Evolutionary conservation across 2,329 filamentous ascomycete genomes (phyloP).

Genomic region (Moelleriella libera): DNA sequence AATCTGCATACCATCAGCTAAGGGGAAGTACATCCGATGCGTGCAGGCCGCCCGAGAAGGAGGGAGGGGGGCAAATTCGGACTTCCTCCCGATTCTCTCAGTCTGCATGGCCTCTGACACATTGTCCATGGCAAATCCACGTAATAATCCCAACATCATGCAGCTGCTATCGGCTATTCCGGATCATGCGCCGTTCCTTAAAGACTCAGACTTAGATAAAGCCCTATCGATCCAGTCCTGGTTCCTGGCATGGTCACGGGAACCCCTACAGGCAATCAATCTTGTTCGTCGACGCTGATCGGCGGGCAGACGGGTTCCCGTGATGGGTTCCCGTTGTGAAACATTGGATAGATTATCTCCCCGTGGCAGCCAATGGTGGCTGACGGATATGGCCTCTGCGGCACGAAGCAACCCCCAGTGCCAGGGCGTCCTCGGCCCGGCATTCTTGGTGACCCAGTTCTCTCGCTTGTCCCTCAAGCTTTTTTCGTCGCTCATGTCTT

Average conservation of each 20-base stretch:
- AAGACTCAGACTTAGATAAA: not conserved
- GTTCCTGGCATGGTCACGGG: not conserved
- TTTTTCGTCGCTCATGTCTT: too few relatives aligned
- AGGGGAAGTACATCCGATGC: too few relatives aligned
- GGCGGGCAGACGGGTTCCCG: too few relatives aligned
- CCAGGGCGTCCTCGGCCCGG: not conserved
- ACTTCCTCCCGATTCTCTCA: too few relatives aligned
- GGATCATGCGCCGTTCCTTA: not conserved
- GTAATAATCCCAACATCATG: not conserved
- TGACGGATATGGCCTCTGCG: not conserved
- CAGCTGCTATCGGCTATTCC: not conserved
- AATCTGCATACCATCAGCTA: too few relatives aligned
- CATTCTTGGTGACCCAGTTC: not conserved
- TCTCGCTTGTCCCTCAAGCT: too few relatives aligned
- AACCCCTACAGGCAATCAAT: not conserved
- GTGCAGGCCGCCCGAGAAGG: too few relatives aligned
- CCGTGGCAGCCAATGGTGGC: not conserved
- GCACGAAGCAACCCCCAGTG: not conserved
- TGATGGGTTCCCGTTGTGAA: not conserved
- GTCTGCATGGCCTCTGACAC: not conserved
- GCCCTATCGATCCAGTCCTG: not conserved
- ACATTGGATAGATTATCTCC: not conserved
- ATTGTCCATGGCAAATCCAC: not conserved
- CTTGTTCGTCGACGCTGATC: not conserved
- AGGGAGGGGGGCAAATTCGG: too few relatives aligned